A percentile compares a stretch with the other conserved stretches of the same genome.
Conservation (phyloP, 331 rosid genomes). For the Phaseolus coccineus region DNA sequence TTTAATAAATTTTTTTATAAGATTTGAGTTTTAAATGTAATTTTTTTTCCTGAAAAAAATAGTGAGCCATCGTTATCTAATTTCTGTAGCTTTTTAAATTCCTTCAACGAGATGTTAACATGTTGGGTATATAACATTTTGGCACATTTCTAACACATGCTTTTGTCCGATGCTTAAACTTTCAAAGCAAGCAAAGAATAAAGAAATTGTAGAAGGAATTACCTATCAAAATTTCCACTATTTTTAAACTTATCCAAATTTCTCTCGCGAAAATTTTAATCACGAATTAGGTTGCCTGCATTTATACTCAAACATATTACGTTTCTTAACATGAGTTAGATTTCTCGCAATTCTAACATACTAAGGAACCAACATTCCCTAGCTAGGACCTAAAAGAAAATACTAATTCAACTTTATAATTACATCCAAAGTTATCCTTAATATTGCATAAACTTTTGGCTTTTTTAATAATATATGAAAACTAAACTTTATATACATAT, state of each 20-base stretch:
- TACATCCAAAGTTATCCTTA: no score
- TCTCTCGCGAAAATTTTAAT: neutral
- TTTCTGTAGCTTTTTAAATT: slow-evolving; percentile 1
- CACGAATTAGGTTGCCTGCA: neutral
- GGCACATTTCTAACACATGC: slow-evolving; percentile 32
- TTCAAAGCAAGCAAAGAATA: slow-evolving; percentile 44
- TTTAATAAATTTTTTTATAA: no score
- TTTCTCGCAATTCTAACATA: neutral
- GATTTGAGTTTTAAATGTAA: no score
- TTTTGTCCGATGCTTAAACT: slow-evolving; percentile 35
- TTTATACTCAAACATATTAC: neutral
- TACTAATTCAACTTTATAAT: no score
- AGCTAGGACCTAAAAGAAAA: no score
- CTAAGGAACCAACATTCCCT: no score
- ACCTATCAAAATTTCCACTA: slow-evolving; percentile 18
- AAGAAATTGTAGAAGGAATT: slow-evolving; percentile 26
- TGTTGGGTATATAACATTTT: slow-evolving; percentile 16
- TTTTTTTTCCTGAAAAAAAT: no score
- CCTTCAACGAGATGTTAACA: slow-evolving; percentile 23
- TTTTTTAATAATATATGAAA: no score
- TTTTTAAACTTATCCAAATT: neutral
- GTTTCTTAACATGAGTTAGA: neutral
- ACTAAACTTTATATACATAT: no score
- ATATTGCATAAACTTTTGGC: no score
- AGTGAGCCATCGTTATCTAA: neutral